phyloP scores from a whole-genome alignment of 139 green algal genomes.

The Closterium sp. region DNA sequence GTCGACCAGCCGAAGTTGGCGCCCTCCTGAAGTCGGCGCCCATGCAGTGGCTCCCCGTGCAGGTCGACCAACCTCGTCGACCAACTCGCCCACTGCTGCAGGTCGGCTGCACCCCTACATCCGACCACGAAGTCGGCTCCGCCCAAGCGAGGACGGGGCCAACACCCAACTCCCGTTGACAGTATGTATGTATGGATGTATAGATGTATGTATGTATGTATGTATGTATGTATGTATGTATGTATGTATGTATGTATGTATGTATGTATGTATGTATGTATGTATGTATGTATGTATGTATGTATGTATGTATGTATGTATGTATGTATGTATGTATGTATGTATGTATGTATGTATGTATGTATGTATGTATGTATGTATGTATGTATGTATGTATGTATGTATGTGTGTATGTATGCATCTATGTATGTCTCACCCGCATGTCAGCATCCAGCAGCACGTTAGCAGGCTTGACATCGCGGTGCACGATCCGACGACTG shows the following conservation, averaged over 20 bases:
- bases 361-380: constrained; percentile 10
- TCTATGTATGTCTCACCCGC: background rate
- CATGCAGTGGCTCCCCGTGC: no score
- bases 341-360: constrained; percentile 13
- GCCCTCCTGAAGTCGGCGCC: no score
- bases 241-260: constrained; percentile 4
- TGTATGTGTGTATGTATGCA: constrained; percentile 1
- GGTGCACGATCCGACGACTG: no score
- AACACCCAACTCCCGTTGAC: no score
- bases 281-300: constrained; percentile 13
- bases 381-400: constrained; percentile 8
- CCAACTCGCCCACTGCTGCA: no score
- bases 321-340: constrained; percentile 10
- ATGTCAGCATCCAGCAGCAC: background rate
- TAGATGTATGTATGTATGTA: constrained; percentile 2
- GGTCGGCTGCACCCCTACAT: no score
- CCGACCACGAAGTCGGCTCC: no score
- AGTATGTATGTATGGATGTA: constrained; percentile 2
- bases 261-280: constrained; percentile 13
- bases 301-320: background rate
- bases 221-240: constrained; percentile 8
- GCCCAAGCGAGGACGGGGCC: no score
- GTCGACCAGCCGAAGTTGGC: no score
- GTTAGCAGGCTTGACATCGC: no score
- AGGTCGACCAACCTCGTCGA: no score